Evolutionary conservation across 805 yeast genomes (phyloP).

Genomic region (Vanderwaltozyma yarrowii): DNA sequence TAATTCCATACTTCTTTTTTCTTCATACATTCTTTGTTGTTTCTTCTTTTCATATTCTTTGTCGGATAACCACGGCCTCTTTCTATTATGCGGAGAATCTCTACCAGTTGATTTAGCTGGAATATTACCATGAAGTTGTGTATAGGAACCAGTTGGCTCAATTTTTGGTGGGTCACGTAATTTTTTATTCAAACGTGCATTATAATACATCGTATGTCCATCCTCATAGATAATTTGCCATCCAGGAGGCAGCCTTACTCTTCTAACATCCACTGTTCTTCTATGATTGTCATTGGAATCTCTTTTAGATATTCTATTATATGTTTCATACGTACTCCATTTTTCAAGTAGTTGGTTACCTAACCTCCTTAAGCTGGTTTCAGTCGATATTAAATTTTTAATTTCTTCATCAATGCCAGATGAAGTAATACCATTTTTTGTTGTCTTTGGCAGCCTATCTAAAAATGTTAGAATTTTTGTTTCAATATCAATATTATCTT

Average conservation of each 20-base stretch:
- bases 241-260: constrained; percentile 26
- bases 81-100: constrained; percentile 1
- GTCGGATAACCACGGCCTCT: constrained; percentile 16
- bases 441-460: constrained; percentile 55
- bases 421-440: constrained; percentile 65
- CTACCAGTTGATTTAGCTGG: neutral
- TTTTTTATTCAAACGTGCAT: constrained; percentile 23
- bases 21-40: constrained; percentile 20
- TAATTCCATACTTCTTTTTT: constrained; percentile 14
- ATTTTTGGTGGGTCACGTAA: constrained; percentile 25
- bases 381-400: constrained; percentile 17
- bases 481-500: constrained; percentile 26
- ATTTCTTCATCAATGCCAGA: constrained; percentile 64
- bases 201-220: constrained; percentile 27
- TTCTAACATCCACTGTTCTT: constrained; percentile 24
- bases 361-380: constrained; percentile 22
- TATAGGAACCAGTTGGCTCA: constrained; percentile 6
- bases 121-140: neutral
- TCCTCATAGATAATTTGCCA: constrained; percentile 29
- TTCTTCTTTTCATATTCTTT: constrained; percentile 26
- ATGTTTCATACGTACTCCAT: constrained; percentile 71
- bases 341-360: constrained; percentile 38
- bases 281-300: constrained; percentile 10
- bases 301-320: constrained; percentile 72
- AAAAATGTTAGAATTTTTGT: constrained; percentile 44